Base-by-base conservation (phyloP, 1,139 yeast species). In the Hyphopichia fennica region DNA sequence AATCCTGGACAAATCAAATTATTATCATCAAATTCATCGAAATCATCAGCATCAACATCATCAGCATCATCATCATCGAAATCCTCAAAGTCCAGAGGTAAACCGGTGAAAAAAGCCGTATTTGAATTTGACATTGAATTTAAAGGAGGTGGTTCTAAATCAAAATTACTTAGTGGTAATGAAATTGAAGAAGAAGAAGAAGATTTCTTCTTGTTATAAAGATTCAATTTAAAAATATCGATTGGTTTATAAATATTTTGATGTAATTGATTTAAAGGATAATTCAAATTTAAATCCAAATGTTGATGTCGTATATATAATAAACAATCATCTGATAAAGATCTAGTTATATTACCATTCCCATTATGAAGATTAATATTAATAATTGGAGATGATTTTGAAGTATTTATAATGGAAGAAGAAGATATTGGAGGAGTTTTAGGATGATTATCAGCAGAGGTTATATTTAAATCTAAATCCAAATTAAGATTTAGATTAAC, bases 1-100 rank as follows among this genome's bases (percentile, higher is more conserved):
- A 71, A 56, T 1, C 72, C 74, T 0, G 75, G 75, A 1, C 52
- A 56, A n/a, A 59, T 46, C 19, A 32, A 15, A n/a, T 37, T 32
- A 31, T 31, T 17, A 25, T 25, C 23, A 29, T 31, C n/a, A 31
- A 6, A 4, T 5, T 28, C 43, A 39, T 40, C 29, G 34, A 44
- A 50, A 31, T 45, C 46, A 11, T 50, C 48, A 10, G 39, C 45
- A 13, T 49, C 49, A 20, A 43, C 47, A 33, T 40, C 42, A 17
- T 44, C 42, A 28, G 47, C 50, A 20, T 42, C 45, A 16, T 43
- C 45, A 25, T 44, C 42, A 22, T 44, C 31, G 11, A 8, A 44
- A 17, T 40, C 50, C 17, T 48, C 48, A 28, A n/a, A 22, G 10
- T 42, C 47, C 11, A 19, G 10, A 13, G 9, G 23, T 9, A 22